Evolutionary conservation across 176 grass and related monocot species (phyloP).

Genomic region (Alloteropsis semialata): DNA sequence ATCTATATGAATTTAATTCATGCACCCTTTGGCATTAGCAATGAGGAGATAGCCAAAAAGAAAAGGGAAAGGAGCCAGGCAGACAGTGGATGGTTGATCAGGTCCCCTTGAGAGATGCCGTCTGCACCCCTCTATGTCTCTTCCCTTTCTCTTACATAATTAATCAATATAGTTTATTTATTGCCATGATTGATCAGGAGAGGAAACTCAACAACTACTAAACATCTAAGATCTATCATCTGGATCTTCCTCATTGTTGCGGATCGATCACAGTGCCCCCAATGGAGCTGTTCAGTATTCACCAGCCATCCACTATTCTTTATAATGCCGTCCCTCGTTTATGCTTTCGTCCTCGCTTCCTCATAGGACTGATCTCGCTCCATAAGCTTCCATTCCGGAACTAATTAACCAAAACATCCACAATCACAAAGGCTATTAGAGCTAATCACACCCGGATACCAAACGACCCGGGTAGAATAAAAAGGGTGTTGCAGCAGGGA

Average conservation of each 20-base stretch:
- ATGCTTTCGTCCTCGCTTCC: not conserved
- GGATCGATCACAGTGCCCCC: no score
- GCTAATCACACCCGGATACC: not conserved
- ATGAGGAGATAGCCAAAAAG: not conserved
- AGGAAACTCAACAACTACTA: not conserved
- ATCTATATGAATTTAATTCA: not conserved
- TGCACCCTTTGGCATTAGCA: conserved; percentile 10
- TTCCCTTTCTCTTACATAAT: not conserved
- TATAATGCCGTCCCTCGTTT: not conserved
- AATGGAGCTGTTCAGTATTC: not conserved
- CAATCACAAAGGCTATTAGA: not conserved
- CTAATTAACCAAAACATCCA: not conserved
- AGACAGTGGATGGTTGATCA: conserved; percentile 13
- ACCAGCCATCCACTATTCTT: not conserved
- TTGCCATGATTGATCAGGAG: not conserved
- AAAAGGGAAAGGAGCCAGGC: not conserved
- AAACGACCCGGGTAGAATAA: not conserved
- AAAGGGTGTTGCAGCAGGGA: not conserved
- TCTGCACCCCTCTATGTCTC: conserved; percentile 4
- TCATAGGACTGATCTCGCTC: not conserved
- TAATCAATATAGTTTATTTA: no score
- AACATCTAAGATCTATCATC: not conserved
- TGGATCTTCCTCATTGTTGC: not conserved
- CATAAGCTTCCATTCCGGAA: not conserved
- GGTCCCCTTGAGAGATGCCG: conserved; percentile 23